A percentile compares a stretch with the other conserved stretches of the same genome.
Conservation (phyloP, 2,329 filamentous ascomycete species). For the Magnaporthiopsis incrustans region DNA sequence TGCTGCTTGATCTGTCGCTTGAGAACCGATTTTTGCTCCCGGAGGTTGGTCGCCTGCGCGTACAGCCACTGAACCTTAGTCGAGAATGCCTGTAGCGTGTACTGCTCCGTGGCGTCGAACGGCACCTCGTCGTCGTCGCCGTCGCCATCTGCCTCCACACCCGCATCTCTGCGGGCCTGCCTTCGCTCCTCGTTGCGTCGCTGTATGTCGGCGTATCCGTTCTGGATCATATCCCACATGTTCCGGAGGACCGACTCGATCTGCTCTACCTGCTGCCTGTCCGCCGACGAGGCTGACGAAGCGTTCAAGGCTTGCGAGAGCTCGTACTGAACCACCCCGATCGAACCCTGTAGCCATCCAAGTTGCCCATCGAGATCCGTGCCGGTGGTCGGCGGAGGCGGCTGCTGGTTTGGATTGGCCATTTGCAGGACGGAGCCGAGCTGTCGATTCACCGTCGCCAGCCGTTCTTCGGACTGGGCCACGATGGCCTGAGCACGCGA, state of each 20-base stretch:
- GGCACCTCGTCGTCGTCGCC: constrained; percentile 52
- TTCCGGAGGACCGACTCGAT: constrained; percentile 46
- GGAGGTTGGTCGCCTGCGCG: constrained; percentile 64
- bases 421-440: constrained; percentile 50
- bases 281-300: constrained; percentile 20
- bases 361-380: constrained; percentile 59
- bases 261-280: constrained; percentile 39
- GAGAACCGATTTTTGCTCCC: constrained; percentile 83
- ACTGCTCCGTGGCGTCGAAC: constrained; percentile 49
- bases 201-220: constrained; percentile 47
- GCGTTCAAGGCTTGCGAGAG: constrained; percentile 28
- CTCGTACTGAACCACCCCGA: constrained; percentile 41
- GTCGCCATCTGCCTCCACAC: constrained; percentile 50
- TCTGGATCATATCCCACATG: constrained; percentile 50
- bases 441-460: constrained; percentile 56
- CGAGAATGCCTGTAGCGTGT: constrained; percentile 69
- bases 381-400: constrained; percentile 49
- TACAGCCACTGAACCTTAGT: constrained; percentile 73
- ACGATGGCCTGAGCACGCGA: constrained; percentile 16
- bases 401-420: constrained; percentile 39
- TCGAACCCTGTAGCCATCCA: constrained; percentile 55
- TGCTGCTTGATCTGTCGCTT: constrained; percentile 93
- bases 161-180: constrained; percentile 46
- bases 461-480: constrained; percentile 41
- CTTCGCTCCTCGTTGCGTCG: constrained; percentile 45